Conservation (phyloP, 148 eudicot species). For the Arbutus unedo region DNA sequence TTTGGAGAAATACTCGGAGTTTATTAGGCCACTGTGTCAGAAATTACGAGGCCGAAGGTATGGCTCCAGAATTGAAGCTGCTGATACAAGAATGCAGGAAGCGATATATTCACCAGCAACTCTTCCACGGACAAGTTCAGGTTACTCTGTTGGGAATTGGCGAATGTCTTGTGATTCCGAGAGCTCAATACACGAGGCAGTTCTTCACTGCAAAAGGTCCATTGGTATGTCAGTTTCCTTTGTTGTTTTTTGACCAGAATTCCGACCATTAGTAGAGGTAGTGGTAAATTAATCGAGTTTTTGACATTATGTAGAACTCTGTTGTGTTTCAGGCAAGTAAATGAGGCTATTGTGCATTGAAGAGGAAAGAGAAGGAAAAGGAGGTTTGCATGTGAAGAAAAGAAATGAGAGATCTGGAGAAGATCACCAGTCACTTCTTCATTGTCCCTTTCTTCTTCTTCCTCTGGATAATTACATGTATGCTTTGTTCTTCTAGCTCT, state of each 20-base stretch:
- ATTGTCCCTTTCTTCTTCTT: conserved; percentile 9
- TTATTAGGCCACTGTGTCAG: conserved; percentile 45
- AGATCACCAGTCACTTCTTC: conserved; percentile 14
- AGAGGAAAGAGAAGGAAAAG: background rate
- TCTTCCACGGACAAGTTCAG: conserved; percentile 57
- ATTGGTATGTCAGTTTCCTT: conserved; percentile 40
- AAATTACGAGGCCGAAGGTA: conserved; percentile 41
- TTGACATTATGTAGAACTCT: background rate
- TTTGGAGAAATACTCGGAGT: conserved; percentile 51
- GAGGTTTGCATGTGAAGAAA: conserved; percentile 9
- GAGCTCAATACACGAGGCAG: conserved; percentile 85
- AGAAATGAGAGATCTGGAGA: conserved; percentile 25
- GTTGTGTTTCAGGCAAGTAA: conserved; percentile 20
- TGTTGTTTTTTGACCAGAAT: background rate
- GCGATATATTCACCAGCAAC: conserved; percentile 34
- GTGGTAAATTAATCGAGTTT: background rate
- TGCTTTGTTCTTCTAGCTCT: background rate
- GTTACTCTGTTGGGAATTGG: conserved; percentile 51
- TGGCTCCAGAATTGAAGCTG: conserved; percentile 28
- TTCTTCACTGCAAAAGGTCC: conserved; percentile 87
- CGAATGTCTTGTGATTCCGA: conserved; percentile 81
- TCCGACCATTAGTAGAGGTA: too few species aligned
- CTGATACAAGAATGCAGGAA: conserved; percentile 21
- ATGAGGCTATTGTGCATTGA: conserved; percentile 3
- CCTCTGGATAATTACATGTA: background rate